Percentiles rank a stretch among this genome's conserved stretches.
These are phyloP conservation scores for Mortierella alpina DNA, from an alignment of 192 early-diverging fungal genomes.

Conservation along the genomic window DNA sequence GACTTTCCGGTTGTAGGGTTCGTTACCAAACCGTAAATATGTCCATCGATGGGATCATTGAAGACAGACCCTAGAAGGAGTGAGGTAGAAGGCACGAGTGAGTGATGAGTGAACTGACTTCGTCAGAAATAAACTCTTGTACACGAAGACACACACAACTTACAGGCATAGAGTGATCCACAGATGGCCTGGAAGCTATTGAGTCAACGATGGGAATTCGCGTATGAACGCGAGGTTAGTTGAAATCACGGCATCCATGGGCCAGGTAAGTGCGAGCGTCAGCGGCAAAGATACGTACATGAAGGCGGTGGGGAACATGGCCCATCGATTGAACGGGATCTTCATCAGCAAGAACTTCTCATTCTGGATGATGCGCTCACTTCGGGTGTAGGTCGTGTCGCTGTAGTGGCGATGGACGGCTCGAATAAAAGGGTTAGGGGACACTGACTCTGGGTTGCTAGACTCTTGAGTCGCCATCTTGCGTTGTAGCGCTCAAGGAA, in stretches of 20 bases:
- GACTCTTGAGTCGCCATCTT: constrained; percentile 11
- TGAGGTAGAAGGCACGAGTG: neutral
- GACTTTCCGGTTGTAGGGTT: constrained; percentile 22
- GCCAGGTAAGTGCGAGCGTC: neutral
- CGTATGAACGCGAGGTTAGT: too few relatives aligned
- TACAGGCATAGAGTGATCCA: constrained; percentile 73
- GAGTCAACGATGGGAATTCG: neutral
- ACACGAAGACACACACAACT: neutral
- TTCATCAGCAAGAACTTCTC: constrained; percentile 38
- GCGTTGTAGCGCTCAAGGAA: neutral
- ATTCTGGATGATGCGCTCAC: constrained; percentile 31
- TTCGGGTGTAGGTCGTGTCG: constrained; percentile 40
- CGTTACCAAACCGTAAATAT: constrained; percentile 41
- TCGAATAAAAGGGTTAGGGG: constrained; percentile 13
- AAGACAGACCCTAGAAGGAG: constrained; percentile 66
- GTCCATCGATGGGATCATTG: constrained; percentile 67
- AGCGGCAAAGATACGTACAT: constrained; percentile 37
- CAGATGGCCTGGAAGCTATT: constrained; percentile 65
- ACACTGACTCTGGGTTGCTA: constrained; percentile 8
- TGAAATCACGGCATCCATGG: neutral
- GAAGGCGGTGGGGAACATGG: constrained; percentile 67
- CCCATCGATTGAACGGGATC: constrained; percentile 67
- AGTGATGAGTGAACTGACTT: neutral
- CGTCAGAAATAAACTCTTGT: neutral
- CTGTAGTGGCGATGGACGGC: constrained; percentile 38